A percentile compares a stretch with the other conserved stretches of the same genome.
Conservation (phyloP, 2,329 filamentous ascomycete genomes). For the Trichoderma guizhouense region DNA sequence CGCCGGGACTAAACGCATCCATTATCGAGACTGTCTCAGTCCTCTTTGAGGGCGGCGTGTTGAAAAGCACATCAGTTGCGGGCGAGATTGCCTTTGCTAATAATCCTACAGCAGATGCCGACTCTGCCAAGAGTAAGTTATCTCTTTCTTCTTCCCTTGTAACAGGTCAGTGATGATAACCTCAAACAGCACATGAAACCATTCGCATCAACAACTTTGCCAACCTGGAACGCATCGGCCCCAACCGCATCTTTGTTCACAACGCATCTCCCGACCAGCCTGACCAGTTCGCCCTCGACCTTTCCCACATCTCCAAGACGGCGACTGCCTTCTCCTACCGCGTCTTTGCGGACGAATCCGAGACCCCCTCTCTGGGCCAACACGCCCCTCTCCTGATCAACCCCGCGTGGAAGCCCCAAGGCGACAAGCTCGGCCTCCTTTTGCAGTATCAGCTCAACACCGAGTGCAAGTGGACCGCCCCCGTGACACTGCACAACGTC, state of each 20-base stretch:
- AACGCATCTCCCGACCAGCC: constrained; percentile 61
- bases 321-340: constrained; percentile 91
- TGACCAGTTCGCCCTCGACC: constrained; percentile 76
- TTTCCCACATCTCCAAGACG: constrained; percentile 67
- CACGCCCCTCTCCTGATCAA: constrained; percentile 72
- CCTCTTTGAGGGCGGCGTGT: constrained; percentile 69
- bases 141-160: neutral
- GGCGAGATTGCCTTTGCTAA: constrained; percentile 89
- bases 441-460: constrained; percentile 84
- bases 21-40: constrained; percentile 90
- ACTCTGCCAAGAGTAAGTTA: constrained; percentile 47
- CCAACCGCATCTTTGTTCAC: constrained; percentile 86
- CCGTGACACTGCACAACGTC: constrained; percentile 63
- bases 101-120: constrained; percentile 50
- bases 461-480: constrained; percentile 45
- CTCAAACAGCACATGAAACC: constrained; percentile 48
- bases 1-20: constrained; percentile 79
- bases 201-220: constrained; percentile 86
- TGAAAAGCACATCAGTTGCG: constrained; percentile 70
- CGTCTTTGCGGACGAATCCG: constrained; percentile 64
- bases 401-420: constrained; percentile 78
- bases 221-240: constrained; percentile 85
- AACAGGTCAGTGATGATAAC: neutral
- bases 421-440: constrained; percentile 81
- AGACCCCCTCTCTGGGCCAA: constrained; percentile 41